These are phyloP conservation scores for Phytopythium sindhum DNA, from an alignment of 352 stramenopile species.

Conservation along the genomic window DNA sequence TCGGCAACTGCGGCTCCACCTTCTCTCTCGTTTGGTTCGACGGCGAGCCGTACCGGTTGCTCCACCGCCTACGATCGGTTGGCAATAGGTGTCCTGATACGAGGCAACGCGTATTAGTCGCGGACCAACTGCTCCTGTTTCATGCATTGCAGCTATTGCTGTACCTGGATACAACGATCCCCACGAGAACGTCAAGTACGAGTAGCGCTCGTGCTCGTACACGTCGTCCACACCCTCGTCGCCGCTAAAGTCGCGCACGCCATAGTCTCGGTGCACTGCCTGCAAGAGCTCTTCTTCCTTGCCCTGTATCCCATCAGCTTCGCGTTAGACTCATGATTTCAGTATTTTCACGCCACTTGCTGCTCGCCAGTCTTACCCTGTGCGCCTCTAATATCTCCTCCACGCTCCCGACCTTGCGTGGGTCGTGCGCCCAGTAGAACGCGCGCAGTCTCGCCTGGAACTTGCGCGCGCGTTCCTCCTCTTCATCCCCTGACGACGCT, in stretches of 20 bases:
- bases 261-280: constrained; percentile 55
- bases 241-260: constrained; percentile 65
- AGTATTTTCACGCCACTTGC: no score
- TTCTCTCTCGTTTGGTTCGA: constrained; percentile 55
- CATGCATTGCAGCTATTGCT: not conserved
- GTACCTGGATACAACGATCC: constrained; percentile 56
- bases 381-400: constrained; percentile 50
- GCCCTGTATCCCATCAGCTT: constrained; percentile 21
- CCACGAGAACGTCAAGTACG: constrained; percentile 74
- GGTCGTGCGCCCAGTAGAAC: constrained; percentile 75
- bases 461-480: constrained; percentile 16
- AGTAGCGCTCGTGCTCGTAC: constrained; percentile 83
- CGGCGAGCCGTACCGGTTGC: constrained; percentile 44
- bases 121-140: no score
- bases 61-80: constrained; percentile 64
- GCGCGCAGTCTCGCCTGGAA: constrained; percentile 40
- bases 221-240: constrained; percentile 68
- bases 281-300: constrained; percentile 60
- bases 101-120: no score
- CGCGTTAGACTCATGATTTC: no score
- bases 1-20: constrained; percentile 61
- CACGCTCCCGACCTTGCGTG: constrained; percentile 59
- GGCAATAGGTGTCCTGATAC: constrained; percentile 54
- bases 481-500: not conserved
- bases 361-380: constrained; percentile 17